Evolutionary conservation across 1,139 yeast genomes (phyloP), one percentile per base, ranked within the genome.

Genomic region (Scheffersomyces titani): DNA sequence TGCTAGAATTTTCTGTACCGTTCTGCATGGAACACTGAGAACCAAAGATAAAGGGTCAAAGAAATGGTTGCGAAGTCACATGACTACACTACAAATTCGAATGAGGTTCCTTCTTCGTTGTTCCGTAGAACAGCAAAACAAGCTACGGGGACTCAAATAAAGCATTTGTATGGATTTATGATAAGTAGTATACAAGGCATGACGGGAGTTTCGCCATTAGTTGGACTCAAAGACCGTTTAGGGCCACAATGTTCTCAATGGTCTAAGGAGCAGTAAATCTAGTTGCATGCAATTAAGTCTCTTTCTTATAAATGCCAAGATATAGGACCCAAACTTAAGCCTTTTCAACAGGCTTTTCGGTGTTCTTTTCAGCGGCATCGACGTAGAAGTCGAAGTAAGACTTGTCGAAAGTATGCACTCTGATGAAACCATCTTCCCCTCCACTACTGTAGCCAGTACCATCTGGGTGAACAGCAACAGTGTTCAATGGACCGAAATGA

Each of bases 401-500:
- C 76, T 92, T 92, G 71, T 93, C 98, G 75, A 92, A 94, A 68
- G 89, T 88, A 76, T 94, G 98, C 65, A 94, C 86, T 79, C 99
- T 91, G 61, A 94, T 90, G 69, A 87, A 91, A 75, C 98, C 99
- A 80, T 94, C 99, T 83, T 94, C 99, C 71, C 98, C 97, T 58
- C 99, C 99, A 63, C 97, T 89, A 44, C 96, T 94, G 75, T 90
- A 94, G 51, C 96, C 90, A 51, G 89, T 85, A 57, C 99, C 99
- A 68, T 88, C 90, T 59, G 99, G 99, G 75, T 92, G 97, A 56
- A 92, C 91, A 49, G 97, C 97, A 62, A 96, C 83, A 62, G 92
- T 88, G 79, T 96, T 94, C 70, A 94, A 85, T 53, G 99, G 99
- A 82, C 99, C 99, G 83, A 94, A 94, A 81, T 96, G 99, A 59